Conservation (phyloP, 805 yeast genomes). For the Clavispora santaluciae region DNA sequence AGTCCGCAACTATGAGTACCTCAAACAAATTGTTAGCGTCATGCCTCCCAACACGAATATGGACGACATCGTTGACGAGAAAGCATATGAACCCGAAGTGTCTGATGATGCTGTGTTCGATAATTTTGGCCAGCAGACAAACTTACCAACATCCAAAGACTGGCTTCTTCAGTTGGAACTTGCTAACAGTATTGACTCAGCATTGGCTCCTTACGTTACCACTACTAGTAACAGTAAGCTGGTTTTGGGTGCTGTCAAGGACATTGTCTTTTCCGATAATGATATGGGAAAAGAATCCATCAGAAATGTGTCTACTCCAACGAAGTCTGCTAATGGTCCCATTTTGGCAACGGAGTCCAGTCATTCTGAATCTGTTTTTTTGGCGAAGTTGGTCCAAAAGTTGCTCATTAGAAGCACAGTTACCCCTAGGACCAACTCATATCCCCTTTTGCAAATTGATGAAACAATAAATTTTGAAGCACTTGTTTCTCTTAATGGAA, state of each 20-base stretch:
- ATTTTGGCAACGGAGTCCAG: background rate
- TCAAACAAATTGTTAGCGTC: constrained; percentile 29
- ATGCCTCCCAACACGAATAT: constrained; percentile 27
- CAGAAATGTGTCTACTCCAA: constrained; percentile 22
- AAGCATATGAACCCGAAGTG: constrained; percentile 67
- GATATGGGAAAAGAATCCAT: constrained; percentile 20
- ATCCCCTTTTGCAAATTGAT: constrained; percentile 18
- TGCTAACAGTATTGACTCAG: constrained; percentile 41
- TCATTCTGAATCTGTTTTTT: constrained; percentile 11
- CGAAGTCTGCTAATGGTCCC: constrained; percentile 8
- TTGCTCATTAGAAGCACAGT: constrained; percentile 22
- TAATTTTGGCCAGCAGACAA: constrained; percentile 36
- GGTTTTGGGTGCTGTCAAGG: constrained; percentile 39
- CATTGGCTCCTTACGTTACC: constrained; percentile 30
- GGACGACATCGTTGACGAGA: constrained; percentile 49
- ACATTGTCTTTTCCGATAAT: constrained; percentile 44
- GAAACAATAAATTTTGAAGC: constrained; percentile 16
- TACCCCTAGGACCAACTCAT: constrained; percentile 20
- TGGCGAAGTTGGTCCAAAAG: constrained; percentile 13
- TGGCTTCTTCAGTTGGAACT: constrained; percentile 64
- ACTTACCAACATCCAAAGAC: constrained; percentile 47
- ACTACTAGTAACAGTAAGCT: constrained; percentile 12
- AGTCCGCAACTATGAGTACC: constrained; percentile 25
- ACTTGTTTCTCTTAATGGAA: constrained; percentile 10
- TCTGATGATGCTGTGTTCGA: constrained; percentile 31